These are phyloP conservation scores for Cyclotella atomus DNA, from an alignment of 108 stramenopile genomes.

Conservation along the genomic window DNA sequence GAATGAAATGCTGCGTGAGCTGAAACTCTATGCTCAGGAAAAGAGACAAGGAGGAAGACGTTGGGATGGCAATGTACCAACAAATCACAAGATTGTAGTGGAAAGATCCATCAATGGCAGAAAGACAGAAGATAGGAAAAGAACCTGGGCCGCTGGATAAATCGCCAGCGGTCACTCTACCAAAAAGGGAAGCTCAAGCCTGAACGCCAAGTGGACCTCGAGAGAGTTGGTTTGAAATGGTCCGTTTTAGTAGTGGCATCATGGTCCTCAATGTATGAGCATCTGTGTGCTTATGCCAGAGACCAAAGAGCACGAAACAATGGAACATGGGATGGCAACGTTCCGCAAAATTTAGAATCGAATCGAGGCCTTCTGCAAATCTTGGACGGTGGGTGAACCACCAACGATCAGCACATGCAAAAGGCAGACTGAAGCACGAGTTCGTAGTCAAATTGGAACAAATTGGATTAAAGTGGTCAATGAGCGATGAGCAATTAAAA, in stretches of 20 bases:
- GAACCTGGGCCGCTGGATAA: constrained; percentile 89
- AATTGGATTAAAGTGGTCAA: constrained; percentile 76
- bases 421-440: constrained; percentile 82
- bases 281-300: constrained; percentile 67
- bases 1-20: constrained; percentile 86
- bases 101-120: constrained; percentile 41
- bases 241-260: constrained; percentile 83
- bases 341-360: constrained; percentile 78
- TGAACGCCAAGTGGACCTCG: constrained; percentile 77
- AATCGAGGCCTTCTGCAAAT: constrained; percentile 68
- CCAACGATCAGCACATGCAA: constrained; percentile 79
- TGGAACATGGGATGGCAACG: constrained; percentile 84
- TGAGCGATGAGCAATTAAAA: constrained; percentile 19
- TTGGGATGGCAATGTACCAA: constrained; percentile 86
- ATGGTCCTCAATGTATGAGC: constrained; percentile 85
- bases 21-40: constrained; percentile 74
- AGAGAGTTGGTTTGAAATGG: constrained; percentile 86
- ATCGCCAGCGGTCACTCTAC: constrained; percentile 84
- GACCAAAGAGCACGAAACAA: constrained; percentile 51
- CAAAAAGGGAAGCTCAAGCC: constrained; percentile 82
- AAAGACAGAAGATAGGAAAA: constrained; percentile 70
- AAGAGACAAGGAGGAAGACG: constrained; percentile 55
- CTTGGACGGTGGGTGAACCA: constrained; percentile 89
- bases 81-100: constrained; percentile 77
- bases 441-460: constrained; percentile 71